Percentiles rank a stretch among this genome's conserved stretches.
Evolutionary conservation across 116 monocot species (phyloP).

Genomic region (Iris pallida): DNA sequence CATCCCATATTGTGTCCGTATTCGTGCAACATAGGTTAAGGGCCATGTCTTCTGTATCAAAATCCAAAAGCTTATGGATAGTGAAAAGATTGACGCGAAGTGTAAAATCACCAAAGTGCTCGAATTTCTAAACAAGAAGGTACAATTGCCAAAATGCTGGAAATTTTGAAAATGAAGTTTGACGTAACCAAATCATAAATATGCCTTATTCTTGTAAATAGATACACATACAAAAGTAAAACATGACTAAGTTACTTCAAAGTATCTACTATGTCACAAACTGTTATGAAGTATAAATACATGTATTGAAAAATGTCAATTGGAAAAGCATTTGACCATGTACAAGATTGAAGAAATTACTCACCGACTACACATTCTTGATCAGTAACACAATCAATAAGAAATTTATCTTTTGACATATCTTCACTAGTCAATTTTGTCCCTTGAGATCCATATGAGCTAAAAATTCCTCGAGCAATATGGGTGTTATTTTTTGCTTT

Average conservation of each 20-base stretch:
- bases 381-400: constrained; percentile 61
- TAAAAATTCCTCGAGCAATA: constrained; percentile 15
- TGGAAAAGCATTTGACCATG: neutral
- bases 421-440: constrained; percentile 19
- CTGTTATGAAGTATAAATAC: neutral
- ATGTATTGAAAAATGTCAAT: neutral
- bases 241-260: neutral
- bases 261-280: neutral
- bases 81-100: too few species aligned
- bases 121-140: too few species aligned
- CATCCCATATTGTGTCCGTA: too few species aligned
- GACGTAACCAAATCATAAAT: neutral
- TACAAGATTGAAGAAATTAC: constrained; percentile 3
- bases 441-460: constrained; percentile 24
- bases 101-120: too few species aligned
- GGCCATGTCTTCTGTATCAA: too few species aligned
- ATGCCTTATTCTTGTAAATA: neutral
- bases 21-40: too few species aligned
- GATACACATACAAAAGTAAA: neutral
- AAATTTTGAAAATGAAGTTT: too few species aligned
- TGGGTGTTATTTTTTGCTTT: constrained; percentile 12
- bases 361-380: constrained; percentile 80
- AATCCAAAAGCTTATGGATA: too few species aligned
- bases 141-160: too few species aligned
- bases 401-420: constrained; percentile 38